These are phyloP conservation scores for Nicotiana tabacum DNA, from an alignment of 257 asterid species.

Conservation along the genomic window DNA sequence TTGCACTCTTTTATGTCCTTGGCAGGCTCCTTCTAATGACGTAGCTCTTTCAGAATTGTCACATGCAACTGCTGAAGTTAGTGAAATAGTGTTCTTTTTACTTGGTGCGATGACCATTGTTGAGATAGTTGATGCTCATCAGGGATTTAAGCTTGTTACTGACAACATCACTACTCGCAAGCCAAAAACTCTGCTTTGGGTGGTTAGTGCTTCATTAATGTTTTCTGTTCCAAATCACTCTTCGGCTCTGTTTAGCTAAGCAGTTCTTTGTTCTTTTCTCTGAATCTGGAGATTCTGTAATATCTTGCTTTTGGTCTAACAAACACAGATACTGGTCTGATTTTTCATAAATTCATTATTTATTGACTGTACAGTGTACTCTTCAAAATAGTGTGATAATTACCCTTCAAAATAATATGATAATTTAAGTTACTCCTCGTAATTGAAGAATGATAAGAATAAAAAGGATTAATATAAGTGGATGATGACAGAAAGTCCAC, in stretches of 20 bases:
- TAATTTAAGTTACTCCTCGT: background rate
- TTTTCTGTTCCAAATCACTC: constrained; percentile 6
- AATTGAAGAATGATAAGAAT: background rate
- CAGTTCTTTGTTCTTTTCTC: background rate
- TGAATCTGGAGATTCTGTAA: background rate
- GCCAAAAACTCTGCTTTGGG: constrained; percentile 93
- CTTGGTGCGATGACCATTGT: constrained; percentile 99
- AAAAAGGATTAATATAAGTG: background rate
- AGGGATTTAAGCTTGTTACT: constrained; percentile 92
- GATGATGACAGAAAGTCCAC: background rate
- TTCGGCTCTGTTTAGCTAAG: background rate
- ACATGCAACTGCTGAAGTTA: constrained; percentile 92
- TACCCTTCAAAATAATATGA: background rate
- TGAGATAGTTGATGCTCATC: constrained; percentile 97
- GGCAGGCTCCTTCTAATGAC: constrained; percentile 94
- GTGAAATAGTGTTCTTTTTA: constrained; percentile 93
- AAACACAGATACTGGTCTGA: background rate
- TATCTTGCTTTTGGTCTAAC: background rate
- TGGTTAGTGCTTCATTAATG: constrained; percentile 51
- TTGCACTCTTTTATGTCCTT: constrained; percentile 18
- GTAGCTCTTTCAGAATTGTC: constrained; percentile 87
- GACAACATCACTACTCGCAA: constrained; percentile 94
- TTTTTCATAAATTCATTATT: background rate
- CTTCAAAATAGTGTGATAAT: background rate
- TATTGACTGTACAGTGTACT: background rate